Percentiles rank a stretch among this genome's conserved stretches.
Conservation (phyloP, 352 stramenopile genomes). For the Thalassiosira sp. region DNA sequence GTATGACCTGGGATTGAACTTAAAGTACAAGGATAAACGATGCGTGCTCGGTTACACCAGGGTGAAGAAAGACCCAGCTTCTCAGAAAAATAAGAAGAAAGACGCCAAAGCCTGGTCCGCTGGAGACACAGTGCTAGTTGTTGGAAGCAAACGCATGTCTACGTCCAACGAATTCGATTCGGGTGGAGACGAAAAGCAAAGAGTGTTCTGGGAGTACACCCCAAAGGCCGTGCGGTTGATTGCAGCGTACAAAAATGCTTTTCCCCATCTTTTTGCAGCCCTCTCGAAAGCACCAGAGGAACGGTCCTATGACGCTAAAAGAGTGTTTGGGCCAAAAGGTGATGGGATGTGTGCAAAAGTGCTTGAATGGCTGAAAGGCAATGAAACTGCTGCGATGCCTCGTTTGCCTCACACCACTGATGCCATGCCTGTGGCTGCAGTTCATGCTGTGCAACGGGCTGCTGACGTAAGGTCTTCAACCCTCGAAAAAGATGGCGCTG, state of each 20-base stretch:
- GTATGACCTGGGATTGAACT: conserved; percentile 90
- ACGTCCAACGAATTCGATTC: conserved; percentile 50
- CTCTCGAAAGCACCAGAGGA: conserved; percentile 88
- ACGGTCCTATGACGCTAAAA: conserved; percentile 87
- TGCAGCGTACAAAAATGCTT: conserved; percentile 90
- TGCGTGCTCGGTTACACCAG: conserved; percentile 92
- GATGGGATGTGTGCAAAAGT: conserved; percentile 85
- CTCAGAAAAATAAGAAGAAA: conserved; percentile 50
- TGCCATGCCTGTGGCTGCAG: conserved; percentile 90
- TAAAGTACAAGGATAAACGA: conserved; percentile 85
- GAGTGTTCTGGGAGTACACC: conserved; percentile 93
- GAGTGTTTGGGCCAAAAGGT: conserved; percentile 87
- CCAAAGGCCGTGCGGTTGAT: conserved; percentile 93
- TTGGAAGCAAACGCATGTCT: conserved; percentile 84
- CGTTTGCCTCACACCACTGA: conserved; percentile 90
- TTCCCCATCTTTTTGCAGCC: conserved; percentile 90
- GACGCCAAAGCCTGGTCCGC: conserved; percentile 85
- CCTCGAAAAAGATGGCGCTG: conserved; percentile 68
- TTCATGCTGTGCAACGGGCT: conserved; percentile 91
- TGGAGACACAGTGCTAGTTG: conserved; percentile 90
- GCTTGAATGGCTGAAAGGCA: conserved; percentile 91
- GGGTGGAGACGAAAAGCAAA: conserved; percentile 60
- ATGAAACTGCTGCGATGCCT: conserved; percentile 90
- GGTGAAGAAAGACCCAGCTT: conserved; percentile 54
- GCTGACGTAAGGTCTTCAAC: conserved; percentile 74